Evolutionary conservation across 1,139 yeast genomes (phyloP), one percentile per base, ranked within the genome.

Genomic region (Debaryomycetaceae sp.): DNA sequence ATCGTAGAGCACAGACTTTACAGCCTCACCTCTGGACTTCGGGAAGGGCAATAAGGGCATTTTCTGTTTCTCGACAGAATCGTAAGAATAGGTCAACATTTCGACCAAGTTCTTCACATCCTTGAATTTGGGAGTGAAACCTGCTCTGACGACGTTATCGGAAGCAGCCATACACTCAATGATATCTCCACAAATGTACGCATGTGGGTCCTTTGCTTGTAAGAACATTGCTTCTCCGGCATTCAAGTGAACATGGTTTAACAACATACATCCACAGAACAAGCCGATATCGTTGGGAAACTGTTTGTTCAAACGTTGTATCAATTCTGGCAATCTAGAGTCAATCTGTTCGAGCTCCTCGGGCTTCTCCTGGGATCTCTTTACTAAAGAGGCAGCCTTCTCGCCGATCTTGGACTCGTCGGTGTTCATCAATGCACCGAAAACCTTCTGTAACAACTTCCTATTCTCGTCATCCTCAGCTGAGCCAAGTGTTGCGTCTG

Each of bases 81-180:
- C 95, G 58, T 87, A 87, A 35, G 88, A 77, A 66, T 91, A 93
- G 4, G 97, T 91, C 65, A 93, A 80, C 95, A 88, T 89, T 44
- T 79, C 81, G 36, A 93, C 98, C 62, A 93, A 78, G 60, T 87
- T 88, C 51, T 84, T 70, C 46, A 93, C 98, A 65, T 95, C 99
- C 70, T 91, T 93, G 73, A 91, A 93, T 68, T 95, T 93, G 48
- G 99, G 99, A 11, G 99, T 93, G 74, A 93, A 93, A 7, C 99
- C 99, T 6, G 98, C 96, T 67, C 99, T 83, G 40, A 93, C 97
- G 47, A 93, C 99, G 60, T 93, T 93, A 65, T 93, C 99, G 36
- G 96, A 85, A 9, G 98, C 97, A 42, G 99, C 99, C 99, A 93
- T 93, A 73, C 99, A 95, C 70, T 93, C 99, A 59, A 93, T 91